Evolutionary conservation across 78 protist species (phyloP), one percentile per base, ranked within the genome.

Genomic region (Chrysochromulina tobinii): DNA sequence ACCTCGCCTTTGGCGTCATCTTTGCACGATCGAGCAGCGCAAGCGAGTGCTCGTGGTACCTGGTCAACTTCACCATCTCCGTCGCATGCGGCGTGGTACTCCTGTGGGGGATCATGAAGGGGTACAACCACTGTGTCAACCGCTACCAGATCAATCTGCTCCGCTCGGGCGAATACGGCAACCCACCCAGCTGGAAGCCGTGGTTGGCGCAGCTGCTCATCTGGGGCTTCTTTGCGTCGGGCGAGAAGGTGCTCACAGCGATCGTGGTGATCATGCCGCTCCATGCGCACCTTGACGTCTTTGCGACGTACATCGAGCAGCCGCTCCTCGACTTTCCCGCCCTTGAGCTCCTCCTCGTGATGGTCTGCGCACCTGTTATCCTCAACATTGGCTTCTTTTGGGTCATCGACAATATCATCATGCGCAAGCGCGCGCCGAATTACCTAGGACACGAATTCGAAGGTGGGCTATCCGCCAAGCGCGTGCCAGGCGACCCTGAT

Each of bases 1-100:
- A 75, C 83, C 83, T 75, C 83, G 83, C 14, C 83, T 75, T 75
- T 50, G 83, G 83, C 58, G 57, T 75, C 83, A n/a, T n/a, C 58
- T 75, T 75, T 17, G 83, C 83, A 1, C 3, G 58, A n/a, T 2
- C 23, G 4, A n/a, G 57, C 83, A 23, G 4, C 58, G 83, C 83
- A 12, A 11, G 38, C 2, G 83, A 75, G 57, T 75, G 69, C 69
- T 7, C 64, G 64, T 59, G 72, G 72, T 75, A 75, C 83, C 83
- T 75, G 15, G 2, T 12, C 83, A 75, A 75, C 83, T 75, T 75
- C 58, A 1, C 25, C 58, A 75, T 75, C 83, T 75, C 83, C 14
- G 57, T 75, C 25, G 83, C 50, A 3, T 75, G 83, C 58, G 83
- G 83, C 83, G 57, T 75, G 58, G 25, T 75, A 12, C 54, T 75